Evolutionary conservation across 1,284 basidiomycete species (phyloP).

Genomic region (Agaricales sp.): DNA sequence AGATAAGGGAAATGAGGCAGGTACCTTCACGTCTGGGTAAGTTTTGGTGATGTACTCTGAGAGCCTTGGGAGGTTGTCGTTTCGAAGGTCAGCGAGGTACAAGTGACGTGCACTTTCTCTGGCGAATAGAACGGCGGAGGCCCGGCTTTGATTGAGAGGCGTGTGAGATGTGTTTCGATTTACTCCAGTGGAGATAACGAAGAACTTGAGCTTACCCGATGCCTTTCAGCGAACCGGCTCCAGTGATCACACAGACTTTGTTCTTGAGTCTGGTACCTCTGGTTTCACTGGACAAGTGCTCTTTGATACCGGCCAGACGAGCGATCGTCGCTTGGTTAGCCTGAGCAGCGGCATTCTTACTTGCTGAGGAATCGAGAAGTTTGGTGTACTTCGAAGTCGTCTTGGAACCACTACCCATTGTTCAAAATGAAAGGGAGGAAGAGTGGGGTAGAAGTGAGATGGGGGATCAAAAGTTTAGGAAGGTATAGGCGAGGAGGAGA

Average conservation of each 20-base stretch:
- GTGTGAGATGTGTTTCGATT: no score
- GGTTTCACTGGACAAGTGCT: constrained; percentile 51
- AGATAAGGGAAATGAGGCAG: background rate
- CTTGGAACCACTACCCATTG: background rate
- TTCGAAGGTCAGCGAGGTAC: constrained; percentile 75
- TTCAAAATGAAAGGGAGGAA: no score
- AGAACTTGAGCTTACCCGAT: constrained; percentile 53
- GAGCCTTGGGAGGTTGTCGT: constrained; percentile 62
- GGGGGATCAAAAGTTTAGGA: no score
- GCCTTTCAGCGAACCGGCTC: constrained; percentile 73
- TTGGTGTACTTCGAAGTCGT: background rate
- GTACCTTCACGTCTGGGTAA: constrained; percentile 75
- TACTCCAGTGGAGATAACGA: constrained; percentile 5
- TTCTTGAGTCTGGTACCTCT: constrained; percentile 53
- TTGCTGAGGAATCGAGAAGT: background rate
- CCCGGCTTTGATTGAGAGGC: constrained; percentile 49
- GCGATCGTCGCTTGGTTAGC: constrained; percentile 46
- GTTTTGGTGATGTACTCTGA: constrained; percentile 53
- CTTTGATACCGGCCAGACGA: constrained; percentile 60
- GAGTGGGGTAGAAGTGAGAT: no score
- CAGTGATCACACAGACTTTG: constrained; percentile 87
- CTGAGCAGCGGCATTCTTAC: constrained; percentile 32
- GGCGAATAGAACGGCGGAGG: constrained; percentile 66
- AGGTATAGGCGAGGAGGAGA: no score
- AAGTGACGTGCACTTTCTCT: constrained; percentile 79